Evolutionary conservation across 768 basidiomycete species (phyloP), one percentile per base, ranked within the genome.

Genomic region (Auricularia cornea): DNA sequence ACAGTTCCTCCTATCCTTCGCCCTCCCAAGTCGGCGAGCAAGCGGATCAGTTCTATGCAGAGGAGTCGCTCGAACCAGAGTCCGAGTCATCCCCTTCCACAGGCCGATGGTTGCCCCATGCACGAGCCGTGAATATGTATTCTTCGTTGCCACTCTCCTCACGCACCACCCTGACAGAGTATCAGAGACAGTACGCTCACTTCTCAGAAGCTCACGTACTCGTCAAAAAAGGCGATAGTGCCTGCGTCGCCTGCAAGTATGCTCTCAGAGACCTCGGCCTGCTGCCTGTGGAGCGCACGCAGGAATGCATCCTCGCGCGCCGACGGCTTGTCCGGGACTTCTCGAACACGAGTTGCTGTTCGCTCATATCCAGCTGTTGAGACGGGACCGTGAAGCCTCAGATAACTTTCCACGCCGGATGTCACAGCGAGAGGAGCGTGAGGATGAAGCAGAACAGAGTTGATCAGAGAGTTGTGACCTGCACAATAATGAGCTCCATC

Each of bases 381-480:
- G 4, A 84, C 86, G 2, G 88, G 83, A 67, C 87, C 85, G 71
- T 92, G 91, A 14, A 92, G 72, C 23, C 85, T 68, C 29, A 91
- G 79, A 65, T 83, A 78, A 29, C 83, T 83, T 72, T 94, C 92
- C 26, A 93, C 81, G 2, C 91, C 92, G 3, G 86, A 78, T 3
- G 90, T 90, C 38, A 83, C 80, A 32, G 90, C 75, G 62, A 86
- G 80, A 3, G 88, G 81, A 48, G 87, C 77, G 26, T 81, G 77
- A 2, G 92, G 91, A 70, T 93, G 92, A 63, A 91, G 83, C 29
- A 88, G 73, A 2, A 83, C 78, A 0, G 84, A 82, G 70, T 93
- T 94, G 54, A 92, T 84, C 60, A 94, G 90, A 1, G 90, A 90
- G 44, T 81, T 75, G 70, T 92, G 90, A 3, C 89, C 88, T 85